These are phyloP conservation scores for Beauveria varroae DNA, from an alignment of 2,329 filamentous ascomycete species.

Conservation along the genomic window DNA sequence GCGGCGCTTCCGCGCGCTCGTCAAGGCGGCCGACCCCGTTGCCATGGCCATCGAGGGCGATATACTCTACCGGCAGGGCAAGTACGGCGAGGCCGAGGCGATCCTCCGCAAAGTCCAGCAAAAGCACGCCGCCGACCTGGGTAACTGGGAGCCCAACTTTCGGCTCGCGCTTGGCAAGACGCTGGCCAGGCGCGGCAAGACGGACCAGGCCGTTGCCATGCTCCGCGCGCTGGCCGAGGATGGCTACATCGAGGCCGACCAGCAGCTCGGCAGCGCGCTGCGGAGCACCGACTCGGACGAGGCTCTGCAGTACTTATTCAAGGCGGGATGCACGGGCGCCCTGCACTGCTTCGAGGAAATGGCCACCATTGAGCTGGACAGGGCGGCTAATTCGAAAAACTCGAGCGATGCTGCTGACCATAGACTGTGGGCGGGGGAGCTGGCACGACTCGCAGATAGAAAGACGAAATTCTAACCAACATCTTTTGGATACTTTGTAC, in stretches of 20 bases:
- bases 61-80: conserved; percentile 18
- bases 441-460: conserved; percentile 24
- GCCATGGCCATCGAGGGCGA: conserved; percentile 28
- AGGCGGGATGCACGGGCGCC: conserved; percentile 20
- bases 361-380: conserved; percentile 22
- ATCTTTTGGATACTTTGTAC: conserved; percentile 13
- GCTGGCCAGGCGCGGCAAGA: conserved; percentile 10
- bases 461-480: conserved; percentile 17
- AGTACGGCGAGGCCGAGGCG: conserved; percentile 17
- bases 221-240: conserved; percentile 18
- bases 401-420: conserved; percentile 15
- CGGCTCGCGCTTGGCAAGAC: conserved; percentile 3
- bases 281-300: conserved; percentile 15
- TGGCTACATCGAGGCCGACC: conserved; percentile 19
- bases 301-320: conserved; percentile 20
- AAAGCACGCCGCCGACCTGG: not conserved
- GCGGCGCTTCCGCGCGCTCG: conserved; percentile 23
- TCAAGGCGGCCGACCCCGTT: conserved; percentile 25
- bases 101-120: not conserved
- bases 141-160: conserved; percentile 7
- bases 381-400: conserved; percentile 13
- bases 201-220: conserved; percentile 17
- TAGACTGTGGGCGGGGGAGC: conserved; percentile 26
- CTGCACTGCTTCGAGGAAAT: conserved; percentile 21
- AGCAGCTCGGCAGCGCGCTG: conserved; percentile 21